A percentile compares a stretch with the other conserved stretches of the same genome.
phyloP scores from a whole-genome alignment of 257 asterid species.

The Solanum okadae region DNA sequence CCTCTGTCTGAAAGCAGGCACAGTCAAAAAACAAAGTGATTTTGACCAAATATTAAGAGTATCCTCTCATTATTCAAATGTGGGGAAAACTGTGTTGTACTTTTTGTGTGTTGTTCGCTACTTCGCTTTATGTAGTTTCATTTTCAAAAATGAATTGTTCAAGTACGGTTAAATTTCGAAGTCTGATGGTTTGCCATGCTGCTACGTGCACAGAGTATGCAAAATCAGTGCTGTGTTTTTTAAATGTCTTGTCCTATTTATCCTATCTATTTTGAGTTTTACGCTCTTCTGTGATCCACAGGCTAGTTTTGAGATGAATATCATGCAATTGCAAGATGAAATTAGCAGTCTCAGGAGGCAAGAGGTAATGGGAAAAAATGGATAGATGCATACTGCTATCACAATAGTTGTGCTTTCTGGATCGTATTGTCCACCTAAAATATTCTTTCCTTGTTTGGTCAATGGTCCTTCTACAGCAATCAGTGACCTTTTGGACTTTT shows the following conservation, averaged over 20 bases:
- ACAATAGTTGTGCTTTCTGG: neutral
- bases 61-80: neutral
- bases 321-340: conserved; percentile 33
- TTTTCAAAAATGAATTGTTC: neutral
- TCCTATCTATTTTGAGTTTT: neutral
- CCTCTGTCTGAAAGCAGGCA: neutral
- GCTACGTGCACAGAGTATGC: neutral
- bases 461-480: conserved; percentile 1
- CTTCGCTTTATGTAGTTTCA: neutral
- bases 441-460: neutral
- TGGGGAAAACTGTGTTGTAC: neutral
- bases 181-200: neutral
- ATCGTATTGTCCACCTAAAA: neutral
- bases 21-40: neutral
- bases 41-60: neutral
- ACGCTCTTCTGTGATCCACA: neutral
- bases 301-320: conserved; percentile 25
- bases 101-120: neutral
- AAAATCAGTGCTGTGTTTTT: neutral
- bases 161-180: neutral
- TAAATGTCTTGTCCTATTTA: neutral
- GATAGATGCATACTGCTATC: neutral
- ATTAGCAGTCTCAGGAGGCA: conserved; percentile 26
- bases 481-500: conserved; percentile 19
- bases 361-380: conserved; percentile 28